Evolutionary conservation across 139 green algal species (phyloP).

Genomic region (Chlorella sp.): DNA sequence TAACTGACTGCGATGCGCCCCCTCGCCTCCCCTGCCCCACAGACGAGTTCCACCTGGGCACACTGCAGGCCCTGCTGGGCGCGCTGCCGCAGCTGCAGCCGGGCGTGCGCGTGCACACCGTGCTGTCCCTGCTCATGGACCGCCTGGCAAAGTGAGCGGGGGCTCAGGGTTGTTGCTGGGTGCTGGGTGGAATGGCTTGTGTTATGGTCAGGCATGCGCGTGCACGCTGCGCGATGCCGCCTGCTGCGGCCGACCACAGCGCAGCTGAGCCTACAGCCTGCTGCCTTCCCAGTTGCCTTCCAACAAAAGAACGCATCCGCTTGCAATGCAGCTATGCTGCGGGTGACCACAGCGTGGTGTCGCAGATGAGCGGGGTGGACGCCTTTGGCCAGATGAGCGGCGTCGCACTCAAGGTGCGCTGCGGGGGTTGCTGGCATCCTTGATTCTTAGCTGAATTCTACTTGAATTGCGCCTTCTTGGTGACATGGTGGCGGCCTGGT

Average conservation of each 20-base stretch:
- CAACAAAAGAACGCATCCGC: too few species aligned
- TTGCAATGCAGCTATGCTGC: conserved; percentile 40
- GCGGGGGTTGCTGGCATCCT: neutral
- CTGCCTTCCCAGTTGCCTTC: too few species aligned
- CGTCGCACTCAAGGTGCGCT: conserved; percentile 60
- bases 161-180: too few species aligned
- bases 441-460: too few species aligned
- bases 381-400: conserved; percentile 82
- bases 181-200: too few species aligned
- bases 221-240: too few species aligned
- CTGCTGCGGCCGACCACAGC: too few species aligned
- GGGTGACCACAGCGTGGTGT: conserved; percentile 36
- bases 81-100: conserved; percentile 89
- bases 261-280: too few species aligned
- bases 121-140: conserved; percentile 85
- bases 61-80: conserved; percentile 85
- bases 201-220: too few species aligned
- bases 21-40: neutral
- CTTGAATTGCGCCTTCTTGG: too few species aligned
- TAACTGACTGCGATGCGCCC: too few species aligned
- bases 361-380: conserved; percentile 64
- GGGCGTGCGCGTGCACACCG: conserved; percentile 74
- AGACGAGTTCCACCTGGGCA: conserved; percentile 96
- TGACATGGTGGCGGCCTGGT: too few species aligned
- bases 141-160: conserved; percentile 73